Conservation (phyloP, 1,284 basidiomycete genomes). For the Rhizoctonia solani region DNA sequence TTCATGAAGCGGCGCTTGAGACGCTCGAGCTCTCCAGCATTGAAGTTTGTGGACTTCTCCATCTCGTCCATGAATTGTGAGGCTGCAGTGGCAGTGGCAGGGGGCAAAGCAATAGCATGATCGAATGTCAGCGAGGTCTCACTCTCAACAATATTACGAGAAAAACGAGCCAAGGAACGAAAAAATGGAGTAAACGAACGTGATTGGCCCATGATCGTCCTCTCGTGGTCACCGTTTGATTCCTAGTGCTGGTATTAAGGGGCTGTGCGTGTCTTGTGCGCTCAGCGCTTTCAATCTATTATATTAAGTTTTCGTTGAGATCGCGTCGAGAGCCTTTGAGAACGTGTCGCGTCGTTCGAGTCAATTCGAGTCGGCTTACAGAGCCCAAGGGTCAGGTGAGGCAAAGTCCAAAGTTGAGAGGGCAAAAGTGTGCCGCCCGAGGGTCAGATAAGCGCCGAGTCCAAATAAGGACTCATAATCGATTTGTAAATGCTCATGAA, state of each 20-base stretch:
- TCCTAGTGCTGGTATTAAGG: not conserved
- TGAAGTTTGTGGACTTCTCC: conserved; percentile 93
- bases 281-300: conserved; percentile 16
- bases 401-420: not conserved
- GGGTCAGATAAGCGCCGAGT: conserved; percentile 16
- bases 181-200: conserved; percentile 54
- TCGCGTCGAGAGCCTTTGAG: too few species aligned
- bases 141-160: not conserved
- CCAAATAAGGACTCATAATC: not conserved
- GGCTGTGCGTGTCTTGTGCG: conserved; percentile 23
- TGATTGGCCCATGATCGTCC: conserved; percentile 68
- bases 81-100: conserved; percentile 51
- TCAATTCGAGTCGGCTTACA: not conserved
- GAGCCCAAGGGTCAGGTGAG: not conserved
- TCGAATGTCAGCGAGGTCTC: conserved; percentile 36
- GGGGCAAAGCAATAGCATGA: conserved; percentile 32
- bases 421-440: too few species aligned
- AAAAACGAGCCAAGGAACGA: conserved; percentile 29
- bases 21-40: conserved; percentile 86
- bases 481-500: not conserved
- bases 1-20: conserved; percentile 99
- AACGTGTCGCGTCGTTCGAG: too few species aligned
- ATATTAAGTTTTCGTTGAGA: not conserved
- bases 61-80: conserved; percentile 95
- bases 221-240: not conserved